These are phyloP conservation scores for Aeschynomene evenia DNA, from an alignment of 306 rosid genomes.

Conservation along the genomic window DNA sequence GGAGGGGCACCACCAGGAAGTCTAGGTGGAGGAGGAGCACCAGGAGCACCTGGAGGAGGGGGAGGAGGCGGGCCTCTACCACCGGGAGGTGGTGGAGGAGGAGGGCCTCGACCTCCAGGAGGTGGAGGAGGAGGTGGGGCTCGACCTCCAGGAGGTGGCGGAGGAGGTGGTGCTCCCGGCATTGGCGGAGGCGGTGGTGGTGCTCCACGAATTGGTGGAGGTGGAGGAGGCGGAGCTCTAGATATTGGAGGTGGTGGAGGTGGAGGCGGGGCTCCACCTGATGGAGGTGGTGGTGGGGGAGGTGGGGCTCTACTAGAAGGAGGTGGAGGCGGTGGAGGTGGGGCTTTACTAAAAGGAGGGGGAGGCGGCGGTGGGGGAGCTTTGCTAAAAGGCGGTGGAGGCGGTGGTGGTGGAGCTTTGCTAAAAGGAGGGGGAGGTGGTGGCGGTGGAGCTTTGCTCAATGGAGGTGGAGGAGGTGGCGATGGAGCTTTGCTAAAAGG, in stretches of 20 bases:
- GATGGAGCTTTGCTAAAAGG: conserved; percentile 28
- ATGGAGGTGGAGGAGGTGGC: conserved; percentile 51
- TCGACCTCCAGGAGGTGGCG: conserved; percentile 36
- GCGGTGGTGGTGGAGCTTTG: conserved; percentile 24
- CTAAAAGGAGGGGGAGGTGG: conserved; percentile 31
- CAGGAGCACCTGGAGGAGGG: conserved; percentile 46
- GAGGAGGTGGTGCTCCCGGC: conserved; percentile 32
- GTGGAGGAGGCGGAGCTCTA: conserved; percentile 18
- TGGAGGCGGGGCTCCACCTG: conserved; percentile 10
- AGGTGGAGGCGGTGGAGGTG: conserved; percentile 23
- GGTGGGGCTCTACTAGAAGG: conserved; percentile 24
- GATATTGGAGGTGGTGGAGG: conserved; percentile 17
- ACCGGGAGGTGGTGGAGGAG: conserved; percentile 45
- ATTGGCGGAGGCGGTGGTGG: conserved; percentile 42
- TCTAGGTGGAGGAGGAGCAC: conserved; percentile 61
- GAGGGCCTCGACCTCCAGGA: conserved; percentile 33
- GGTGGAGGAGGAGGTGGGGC: conserved; percentile 50
- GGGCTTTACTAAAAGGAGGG: background rate
- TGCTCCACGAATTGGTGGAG: conserved; percentile 17
- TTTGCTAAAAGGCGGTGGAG: conserved; percentile 32
- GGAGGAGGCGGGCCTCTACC: conserved; percentile 60
- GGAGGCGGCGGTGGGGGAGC: conserved; percentile 26
- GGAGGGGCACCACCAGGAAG: conserved; percentile 69
- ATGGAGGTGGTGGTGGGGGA: conserved; percentile 26
- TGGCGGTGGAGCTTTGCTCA: conserved; percentile 22